Conservation (phyloP, 495 filamentous ascomycete species). For the Talaromyces stipitatus region DNA sequence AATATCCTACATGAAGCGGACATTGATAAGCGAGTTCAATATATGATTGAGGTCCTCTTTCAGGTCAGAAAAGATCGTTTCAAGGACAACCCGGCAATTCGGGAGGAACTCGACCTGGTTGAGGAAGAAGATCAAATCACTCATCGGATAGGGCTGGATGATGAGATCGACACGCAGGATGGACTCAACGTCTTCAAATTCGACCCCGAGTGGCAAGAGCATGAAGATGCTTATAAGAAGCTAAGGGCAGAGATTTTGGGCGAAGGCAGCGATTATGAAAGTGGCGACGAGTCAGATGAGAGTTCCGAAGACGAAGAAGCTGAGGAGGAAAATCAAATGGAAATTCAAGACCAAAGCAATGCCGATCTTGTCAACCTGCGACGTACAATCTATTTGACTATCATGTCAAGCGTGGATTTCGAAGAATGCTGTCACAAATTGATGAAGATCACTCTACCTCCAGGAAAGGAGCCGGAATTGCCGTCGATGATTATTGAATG, state of each 20-base stretch:
- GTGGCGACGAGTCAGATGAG: slow-evolving; percentile 64
- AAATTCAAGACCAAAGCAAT: slow-evolving; percentile 97
- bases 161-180: slow-evolving; percentile 76
- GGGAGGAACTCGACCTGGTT: slow-evolving; percentile 88
- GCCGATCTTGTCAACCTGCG: slow-evolving; percentile 89
- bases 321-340: slow-evolving; percentile 62
- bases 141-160: slow-evolving; percentile 69
- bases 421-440: slow-evolving; percentile 95
- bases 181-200: slow-evolving; percentile 91
- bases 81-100: slow-evolving; percentile 86
- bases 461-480: slow-evolving; percentile 83
- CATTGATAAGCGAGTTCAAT: slow-evolving; percentile 93
- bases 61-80: slow-evolving; percentile 94
- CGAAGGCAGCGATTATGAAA: slow-evolving; percentile 74
- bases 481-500: slow-evolving; percentile 96
- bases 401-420: slow-evolving; percentile 89
- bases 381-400: slow-evolving; percentile 91
- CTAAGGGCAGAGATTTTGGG: slow-evolving; percentile 91
- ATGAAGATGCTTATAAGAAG: slow-evolving; percentile 83
- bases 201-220: slow-evolving; percentile 80
- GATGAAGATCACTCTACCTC: slow-evolving; percentile 82
- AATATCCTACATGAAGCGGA: slow-evolving; percentile 92
- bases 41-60: slow-evolving; percentile 98
- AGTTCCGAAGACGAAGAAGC: slow-evolving; percentile 77
- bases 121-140: slow-evolving; percentile 98